Evolutionary conservation across 2,329 filamentous ascomycete genomes (phyloP).

Genomic region (Cladosporium sp.): DNA sequence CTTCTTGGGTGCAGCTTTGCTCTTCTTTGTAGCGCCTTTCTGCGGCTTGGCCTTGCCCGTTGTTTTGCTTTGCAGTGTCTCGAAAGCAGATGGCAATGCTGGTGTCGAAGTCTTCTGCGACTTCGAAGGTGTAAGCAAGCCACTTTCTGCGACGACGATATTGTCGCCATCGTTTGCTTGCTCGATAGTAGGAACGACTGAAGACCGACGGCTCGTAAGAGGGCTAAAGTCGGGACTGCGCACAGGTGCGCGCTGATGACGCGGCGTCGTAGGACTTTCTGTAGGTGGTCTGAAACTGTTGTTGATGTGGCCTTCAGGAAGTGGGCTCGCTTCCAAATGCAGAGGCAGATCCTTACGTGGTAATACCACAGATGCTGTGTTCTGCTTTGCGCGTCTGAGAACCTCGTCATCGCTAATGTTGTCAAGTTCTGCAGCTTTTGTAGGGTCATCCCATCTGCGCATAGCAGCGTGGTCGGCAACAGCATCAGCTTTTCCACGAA

Average conservation of each 20-base stretch:
- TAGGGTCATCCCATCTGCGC: slow-evolving; percentile 53
- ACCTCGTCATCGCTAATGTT: slow-evolving; percentile 45
- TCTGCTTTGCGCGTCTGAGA: slow-evolving; percentile 35
- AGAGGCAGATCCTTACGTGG: slow-evolving; percentile 18
- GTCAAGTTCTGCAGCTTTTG: slow-evolving; percentile 35
- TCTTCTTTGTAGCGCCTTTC: slow-evolving; percentile 11
- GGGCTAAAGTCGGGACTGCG: slow-evolving; percentile 19
- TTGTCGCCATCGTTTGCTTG: slow-evolving; percentile 20
- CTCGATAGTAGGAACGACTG: slow-evolving; percentile 26
- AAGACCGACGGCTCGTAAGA: slow-evolving; percentile 18
- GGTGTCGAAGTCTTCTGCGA: slow-evolving; percentile 22
- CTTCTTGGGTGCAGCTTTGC: slow-evolving; percentile 21
- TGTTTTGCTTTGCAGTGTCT: slow-evolving; percentile 3
- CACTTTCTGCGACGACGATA: slow-evolving; percentile 20
- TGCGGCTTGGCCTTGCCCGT: slow-evolving; percentile 16
- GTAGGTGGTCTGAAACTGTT: slow-evolving; percentile 28
- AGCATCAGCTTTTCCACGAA: slow-evolving; percentile 81
- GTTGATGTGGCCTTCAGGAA: slow-evolving; percentile 24
- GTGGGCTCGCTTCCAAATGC: slow-evolving; percentile 15
- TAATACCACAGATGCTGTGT: slow-evolving; percentile 35
- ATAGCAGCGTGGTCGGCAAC: slow-evolving; percentile 70
- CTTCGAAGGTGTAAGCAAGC: slow-evolving; percentile 32
- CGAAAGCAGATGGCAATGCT: slow-evolving; percentile 21
- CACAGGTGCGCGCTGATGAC: neutral
- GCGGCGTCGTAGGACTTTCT: slow-evolving; percentile 18